Base-by-base conservation (phyloP, 139 green algal species). In the Pseudopediastrum boryanum region DNA sequence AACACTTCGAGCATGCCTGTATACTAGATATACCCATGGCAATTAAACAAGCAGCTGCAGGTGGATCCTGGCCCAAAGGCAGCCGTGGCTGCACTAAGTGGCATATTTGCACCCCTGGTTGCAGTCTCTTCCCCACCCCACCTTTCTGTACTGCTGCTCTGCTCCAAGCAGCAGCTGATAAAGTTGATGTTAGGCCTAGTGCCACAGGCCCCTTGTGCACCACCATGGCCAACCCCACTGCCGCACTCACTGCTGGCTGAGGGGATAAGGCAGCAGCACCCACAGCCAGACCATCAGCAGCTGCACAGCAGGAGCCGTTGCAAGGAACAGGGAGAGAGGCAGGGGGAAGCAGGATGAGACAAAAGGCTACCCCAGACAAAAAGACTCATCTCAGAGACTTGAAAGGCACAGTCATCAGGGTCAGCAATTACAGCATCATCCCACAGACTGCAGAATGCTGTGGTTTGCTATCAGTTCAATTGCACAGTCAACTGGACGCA, bases 121-220 rank as follows among this genome's bases (percentile, higher is more conserved):
- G 56, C 35, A 12, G 21, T 12, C 35, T 29, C 56, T 66, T 66
- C 10, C 36, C 9, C 12, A 12, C 36, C 16, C 29, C 10, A 25
- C 23, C 23, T 23, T 61, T 23, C 23, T 23, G 50, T 61, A 25
- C 50, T 61, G 1, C 50, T 29, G 50, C 23, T 23, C 50, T 25
- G 25, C 23, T 23, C 1, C 25, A n/a, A 63, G 16, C 54, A 31
- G 4, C 1, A 27, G 4, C 10, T 5, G 12, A 1, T 63, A 27
- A 33, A 31, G 10, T 25, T 62, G 31, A 4, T 4, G 8, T n/a
- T 35, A 62, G 7, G 8, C 27, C 5, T 23, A 78, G 29, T 35
- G 71, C 71, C 39, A 78, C 71, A 4, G 71, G 71, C 3, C 71
- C 71, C 54, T 78, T 78, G 71, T 78, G 71, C 39, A 78, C 71